A percentile compares a stretch with the other conserved stretches of the same genome.
These are phyloP conservation scores for Bryoglossum gracile DNA, from an alignment of 495 filamentous ascomycete genomes.

Conservation along the genomic window DNA sequence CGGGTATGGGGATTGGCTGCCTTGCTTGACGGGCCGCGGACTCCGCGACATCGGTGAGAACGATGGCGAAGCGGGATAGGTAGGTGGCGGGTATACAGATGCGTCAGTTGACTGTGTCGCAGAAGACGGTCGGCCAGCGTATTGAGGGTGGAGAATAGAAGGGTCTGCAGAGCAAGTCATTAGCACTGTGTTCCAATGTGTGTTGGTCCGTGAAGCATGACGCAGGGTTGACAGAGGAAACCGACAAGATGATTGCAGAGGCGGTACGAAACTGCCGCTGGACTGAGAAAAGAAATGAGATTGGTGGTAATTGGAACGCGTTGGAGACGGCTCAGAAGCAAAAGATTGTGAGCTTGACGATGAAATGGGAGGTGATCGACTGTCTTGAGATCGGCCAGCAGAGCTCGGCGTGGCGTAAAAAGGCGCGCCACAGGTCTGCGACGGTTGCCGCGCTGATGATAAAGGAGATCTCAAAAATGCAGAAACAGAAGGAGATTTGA, in stretches of 20 bases:
- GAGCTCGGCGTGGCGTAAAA: constrained; percentile 19
- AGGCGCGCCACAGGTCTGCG: constrained; percentile 25
- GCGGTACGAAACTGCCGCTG: constrained; percentile 53
- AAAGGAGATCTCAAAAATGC: constrained; percentile 39
- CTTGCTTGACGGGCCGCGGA: constrained; percentile 20
- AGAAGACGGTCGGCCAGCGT: constrained; percentile 20
- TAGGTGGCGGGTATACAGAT: constrained; percentile 20
- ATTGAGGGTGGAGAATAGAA: constrained; percentile 27
- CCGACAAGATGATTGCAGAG: constrained; percentile 55
- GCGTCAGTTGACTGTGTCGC: constrained; percentile 17
- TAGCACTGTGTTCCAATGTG: constrained; percentile 9
- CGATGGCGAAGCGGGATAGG: constrained; percentile 24
- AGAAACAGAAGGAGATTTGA: constrained; percentile 45
- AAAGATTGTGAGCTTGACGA: constrained; percentile 11
- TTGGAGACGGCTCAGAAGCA: constrained; percentile 10
- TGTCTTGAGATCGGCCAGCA: constrained; percentile 20
- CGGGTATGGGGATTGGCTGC: constrained; percentile 25
- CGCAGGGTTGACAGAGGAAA: constrained; percentile 39
- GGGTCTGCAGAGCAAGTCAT: constrained; percentile 16
- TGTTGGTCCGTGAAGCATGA: constrained; percentile 6
- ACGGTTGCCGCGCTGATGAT: constrained; percentile 18
- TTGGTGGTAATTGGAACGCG: constrained; percentile 25
- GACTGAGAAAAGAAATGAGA: constrained; percentile 50
- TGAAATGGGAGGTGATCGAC: constrained; percentile 13
- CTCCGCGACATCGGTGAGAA: constrained; percentile 24